Evolutionary conservation across 2,329 filamentous ascomycete genomes (phyloP).

Genomic region (Stromatinia cepivora): DNA sequence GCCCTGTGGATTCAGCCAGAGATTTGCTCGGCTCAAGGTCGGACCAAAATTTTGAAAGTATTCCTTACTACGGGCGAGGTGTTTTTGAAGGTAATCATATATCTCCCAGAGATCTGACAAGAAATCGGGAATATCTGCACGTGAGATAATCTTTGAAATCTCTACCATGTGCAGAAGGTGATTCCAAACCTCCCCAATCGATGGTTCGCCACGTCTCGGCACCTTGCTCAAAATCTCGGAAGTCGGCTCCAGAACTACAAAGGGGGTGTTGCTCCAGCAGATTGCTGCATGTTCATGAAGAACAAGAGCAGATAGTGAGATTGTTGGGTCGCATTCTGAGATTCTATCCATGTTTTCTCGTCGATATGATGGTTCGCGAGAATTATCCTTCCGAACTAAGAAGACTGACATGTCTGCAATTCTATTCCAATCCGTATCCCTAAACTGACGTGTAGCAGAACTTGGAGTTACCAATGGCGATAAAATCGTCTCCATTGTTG

Average conservation of each 20-base stretch:
- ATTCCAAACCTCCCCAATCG: conserved; percentile 28
- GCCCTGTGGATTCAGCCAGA: conserved; percentile 33
- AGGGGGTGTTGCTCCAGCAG: conserved; percentile 36
- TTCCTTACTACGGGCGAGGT: conserved; percentile 18
- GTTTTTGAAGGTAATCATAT: conserved; percentile 34
- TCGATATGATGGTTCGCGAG: conserved; percentile 26
- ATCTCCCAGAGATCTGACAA: conserved; percentile 29
- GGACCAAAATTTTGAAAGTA: conserved; percentile 5
- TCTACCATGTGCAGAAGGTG: conserved; percentile 32
- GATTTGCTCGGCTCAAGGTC: neutral
- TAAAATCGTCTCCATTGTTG: conserved; percentile 22
- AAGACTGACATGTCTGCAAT: conserved; percentile 29
- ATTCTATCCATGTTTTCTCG: conserved; percentile 26
- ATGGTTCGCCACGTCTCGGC: conserved; percentile 19
- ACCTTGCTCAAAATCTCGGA: conserved; percentile 23
- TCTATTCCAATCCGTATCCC: conserved; percentile 11
- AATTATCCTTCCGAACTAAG: conserved; percentile 24
- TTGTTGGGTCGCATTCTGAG: conserved; percentile 14
- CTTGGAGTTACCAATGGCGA: conserved; percentile 25
- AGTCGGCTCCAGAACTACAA: conserved; percentile 28
- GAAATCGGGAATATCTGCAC: conserved; percentile 26
- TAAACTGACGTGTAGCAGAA: conserved; percentile 19
- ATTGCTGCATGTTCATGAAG: conserved; percentile 26
- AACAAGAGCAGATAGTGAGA: conserved; percentile 30
- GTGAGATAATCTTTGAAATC: conserved; percentile 23